Conservation (phyloP, 2,329 filamentous ascomycete species). For the Pseudocercospora macadamiae region DNA sequence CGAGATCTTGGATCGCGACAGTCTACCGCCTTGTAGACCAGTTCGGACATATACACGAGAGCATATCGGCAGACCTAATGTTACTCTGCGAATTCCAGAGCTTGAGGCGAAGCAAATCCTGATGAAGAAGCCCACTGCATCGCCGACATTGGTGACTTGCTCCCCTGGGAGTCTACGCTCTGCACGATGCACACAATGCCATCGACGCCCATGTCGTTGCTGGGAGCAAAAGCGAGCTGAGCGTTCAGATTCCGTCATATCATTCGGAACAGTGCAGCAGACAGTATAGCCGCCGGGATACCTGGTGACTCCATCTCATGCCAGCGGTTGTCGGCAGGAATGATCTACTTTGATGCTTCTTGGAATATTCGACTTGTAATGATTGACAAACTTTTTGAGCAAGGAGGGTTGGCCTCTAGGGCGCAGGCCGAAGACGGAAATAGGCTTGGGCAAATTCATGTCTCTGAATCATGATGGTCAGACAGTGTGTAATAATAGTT, state of each 20-base stretch:
- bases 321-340: no score
- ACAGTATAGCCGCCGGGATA: no score
- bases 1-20: constrained; percentile 9
- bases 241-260: constrained; percentile 3
- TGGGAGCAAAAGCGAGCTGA: constrained; percentile 13
- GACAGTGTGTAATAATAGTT: no score
- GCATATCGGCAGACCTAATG: constrained; percentile 9
- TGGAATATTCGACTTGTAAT: no score
- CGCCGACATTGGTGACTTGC: constrained; percentile 8
- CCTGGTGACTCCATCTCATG: no score
- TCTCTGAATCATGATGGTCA: no score
- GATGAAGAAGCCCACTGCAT: constrained; percentile 15
- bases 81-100: constrained; percentile 13
- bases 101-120: constrained; percentile 17
- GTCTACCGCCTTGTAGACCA: neutral
- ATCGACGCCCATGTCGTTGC: constrained; percentile 6
- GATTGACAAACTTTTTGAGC: no score
- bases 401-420: no score
- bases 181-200: constrained; percentile 3
- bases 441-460: no score
- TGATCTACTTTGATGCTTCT: no score
- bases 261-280: neutral
- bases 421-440: no score
- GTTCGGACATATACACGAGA: neutral
- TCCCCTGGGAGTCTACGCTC: neutral